Evolutionary conservation across 2,329 filamentous ascomycete species (phyloP), one percentile per base, ranked within the genome.

Genomic region (Hypocreales sp.): DNA sequence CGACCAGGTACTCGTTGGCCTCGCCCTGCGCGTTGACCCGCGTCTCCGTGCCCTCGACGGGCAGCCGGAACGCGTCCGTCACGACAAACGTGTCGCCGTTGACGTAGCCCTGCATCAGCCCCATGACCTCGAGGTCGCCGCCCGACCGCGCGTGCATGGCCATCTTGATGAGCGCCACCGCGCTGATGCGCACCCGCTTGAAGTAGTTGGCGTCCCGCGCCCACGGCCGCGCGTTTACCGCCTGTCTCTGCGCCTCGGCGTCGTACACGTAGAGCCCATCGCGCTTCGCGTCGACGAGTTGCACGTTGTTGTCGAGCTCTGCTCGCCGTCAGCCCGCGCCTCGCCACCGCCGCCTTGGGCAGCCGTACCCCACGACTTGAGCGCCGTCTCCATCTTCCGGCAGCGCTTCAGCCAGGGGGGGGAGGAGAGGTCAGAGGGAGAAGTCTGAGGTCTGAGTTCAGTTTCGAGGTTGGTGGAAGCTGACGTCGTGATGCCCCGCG

Each of bases 81-180:
- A 98, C 79, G 39, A 98, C 72, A 44, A 98, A 81, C 2, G 80
- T 70, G 43, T 92, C 77, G 22, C 76, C 73, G 38, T 82, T 71
- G 26, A 93, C 78, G 52, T 92, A 93, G 35, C 90, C 90, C 48
- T 92, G 80, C 90, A 98, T 98, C 41, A 98, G 55, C 31, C 90
- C 90, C 90, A 98, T 98, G 43, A 98, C 71, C 60, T 98, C 90
- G 38, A 95, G 68, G 16, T 72, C 73, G 31, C 90, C 87, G 38
- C 90, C 90, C 0, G 83, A 86, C n/a, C 90, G 80, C 8, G 90
- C 90, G 51, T 98, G 90, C 81, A 94, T 95, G 37, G 92, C 83
- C 90, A 98, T 98, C 60, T 98, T 98, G 41, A 95, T 71, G 32
- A 98, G 70, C 5, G 90, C 90, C 9, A 93, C 77, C 32, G 90